Base-by-base conservation (phyloP, 192 early-diverging fungal genomes). In the Dispira parvispora region DNA sequence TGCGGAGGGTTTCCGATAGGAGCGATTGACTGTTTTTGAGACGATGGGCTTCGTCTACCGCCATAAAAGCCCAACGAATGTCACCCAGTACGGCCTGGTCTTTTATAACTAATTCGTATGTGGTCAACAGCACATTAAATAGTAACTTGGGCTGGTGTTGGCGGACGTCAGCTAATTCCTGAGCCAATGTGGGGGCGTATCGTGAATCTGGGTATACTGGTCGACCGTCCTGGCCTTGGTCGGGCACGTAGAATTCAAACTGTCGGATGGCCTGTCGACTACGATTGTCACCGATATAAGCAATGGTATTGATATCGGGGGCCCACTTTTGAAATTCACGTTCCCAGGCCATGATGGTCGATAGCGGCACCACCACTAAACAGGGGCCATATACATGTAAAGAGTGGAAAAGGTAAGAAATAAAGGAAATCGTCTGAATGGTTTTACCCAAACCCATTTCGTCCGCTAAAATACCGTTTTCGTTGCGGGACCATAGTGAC, bases 381-480 rank as follows among this genome's bases (percentile, higher is more conserved):
- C 88, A 93, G 10, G 97, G 97, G 8, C 97, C 97, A 67, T 86
- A 96, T 8, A 94, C 71, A 32, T 88, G 64, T 63, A 85, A 79
- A 11, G 79, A 75, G 71, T 97, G 85, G 70, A 91, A 90, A 13
- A 99, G 74, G 57, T 91, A 93, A 25, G 82, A 85, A 18, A 98
- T 74, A 65, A 97, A 92, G 25, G 90, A 86, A 58, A 98, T 93
- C 2, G 91, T 93, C 73, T 99, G 97, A 2, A 99, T 80, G 0
- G 97, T 98, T 75, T 99, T 99, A 6, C 97, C 97, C 20, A 96
- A 72, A 18, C 91, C 86, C 90, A 87, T 84, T 74, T 98, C 95
- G 67, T 98, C 95, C 0, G 95, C 97, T 43, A 98, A 65, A 64
- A 99, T 98, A 6, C 95, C 97, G 67, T 98, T 98, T 69, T 91